These are phyloP conservation scores for Coemansia sp. DNA, from an alignment of 192 early-diverging fungal species.

Conservation along the genomic window DNA sequence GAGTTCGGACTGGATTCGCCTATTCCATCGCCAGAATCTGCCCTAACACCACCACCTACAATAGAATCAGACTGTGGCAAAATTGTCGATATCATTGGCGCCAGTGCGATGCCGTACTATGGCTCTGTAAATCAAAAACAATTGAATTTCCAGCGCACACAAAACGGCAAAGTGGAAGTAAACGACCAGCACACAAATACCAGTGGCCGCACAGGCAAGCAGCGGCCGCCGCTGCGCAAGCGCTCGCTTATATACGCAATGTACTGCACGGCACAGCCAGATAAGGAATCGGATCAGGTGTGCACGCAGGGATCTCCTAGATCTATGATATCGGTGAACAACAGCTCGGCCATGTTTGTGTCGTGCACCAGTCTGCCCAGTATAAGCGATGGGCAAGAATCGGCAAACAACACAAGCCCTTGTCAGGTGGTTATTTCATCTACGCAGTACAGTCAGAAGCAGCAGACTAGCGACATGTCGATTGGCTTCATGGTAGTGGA, in stretches of 20 bases:
- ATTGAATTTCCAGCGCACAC: neutral
- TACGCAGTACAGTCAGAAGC: neutral
- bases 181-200: neutral
- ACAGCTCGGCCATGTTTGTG: conserved; percentile 24
- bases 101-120: neutral
- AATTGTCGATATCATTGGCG: neutral
- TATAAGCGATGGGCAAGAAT: neutral
- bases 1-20: conserved; percentile 11
- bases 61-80: neutral
- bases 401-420: neutral
- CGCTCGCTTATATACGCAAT: conserved; percentile 50
- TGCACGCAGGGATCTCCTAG: neutral
- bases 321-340: conserved; percentile 7
- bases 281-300: neutral
- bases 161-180: neutral
- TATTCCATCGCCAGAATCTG: neutral
- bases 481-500: conserved; percentile 23
- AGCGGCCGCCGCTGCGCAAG: conserved; percentile 36
- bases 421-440: neutral
- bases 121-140: neutral
- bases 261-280: conserved; percentile 38
- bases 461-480: conserved; percentile 10
- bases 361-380: conserved; percentile 33
- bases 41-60: conserved; percentile 7
- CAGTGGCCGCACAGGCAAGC: neutral